Conservation (phyloP, 176 grass and related monocot species). For the Juncus effusus region DNA sequence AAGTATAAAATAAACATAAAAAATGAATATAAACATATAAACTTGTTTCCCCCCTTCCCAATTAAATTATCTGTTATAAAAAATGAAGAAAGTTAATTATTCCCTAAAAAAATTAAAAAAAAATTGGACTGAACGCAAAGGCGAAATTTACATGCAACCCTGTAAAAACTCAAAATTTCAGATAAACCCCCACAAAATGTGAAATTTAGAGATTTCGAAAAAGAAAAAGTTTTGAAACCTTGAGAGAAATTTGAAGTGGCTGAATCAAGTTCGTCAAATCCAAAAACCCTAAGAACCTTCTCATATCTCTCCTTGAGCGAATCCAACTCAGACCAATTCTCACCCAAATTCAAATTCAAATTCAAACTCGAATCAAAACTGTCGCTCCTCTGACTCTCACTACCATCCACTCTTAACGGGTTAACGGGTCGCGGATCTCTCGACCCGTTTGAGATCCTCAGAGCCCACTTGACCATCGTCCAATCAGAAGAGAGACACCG, state of each 20-base stretch:
- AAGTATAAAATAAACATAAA: too few relatives aligned
- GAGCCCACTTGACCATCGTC: conserved; percentile 70
- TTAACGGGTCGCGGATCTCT: conserved; percentile 55
- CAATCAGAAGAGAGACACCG: conserved; percentile 65
- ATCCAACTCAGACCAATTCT: conserved; percentile 58
- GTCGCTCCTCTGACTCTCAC: conserved; percentile 1
- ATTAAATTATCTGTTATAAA: too few relatives aligned
- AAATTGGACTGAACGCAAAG: too few relatives aligned
- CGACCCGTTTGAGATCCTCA: conserved; percentile 56
- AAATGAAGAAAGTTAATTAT: too few relatives aligned
- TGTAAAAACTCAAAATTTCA: not conserved
- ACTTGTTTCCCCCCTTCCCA: too few relatives aligned
- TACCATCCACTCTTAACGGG: conserved; percentile 10
- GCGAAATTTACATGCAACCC: too few relatives aligned
- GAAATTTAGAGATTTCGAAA: not conserved
- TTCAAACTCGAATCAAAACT: conserved; percentile 3
- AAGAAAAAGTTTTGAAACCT: conserved; percentile 38
- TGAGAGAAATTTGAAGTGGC: conserved; percentile 77
- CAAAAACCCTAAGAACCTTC: conserved; percentile 57
- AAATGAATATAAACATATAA: too few relatives aligned
- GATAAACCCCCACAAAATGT: too few relatives aligned
- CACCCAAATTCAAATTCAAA: conserved; percentile 20
- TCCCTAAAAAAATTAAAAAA: too few relatives aligned
- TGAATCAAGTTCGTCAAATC: conserved; percentile 51
- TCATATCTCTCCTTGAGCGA: conserved; percentile 64